phyloP scores from a whole-genome alignment of 768 basidiomycete species.

The Mycena metata region DNA sequence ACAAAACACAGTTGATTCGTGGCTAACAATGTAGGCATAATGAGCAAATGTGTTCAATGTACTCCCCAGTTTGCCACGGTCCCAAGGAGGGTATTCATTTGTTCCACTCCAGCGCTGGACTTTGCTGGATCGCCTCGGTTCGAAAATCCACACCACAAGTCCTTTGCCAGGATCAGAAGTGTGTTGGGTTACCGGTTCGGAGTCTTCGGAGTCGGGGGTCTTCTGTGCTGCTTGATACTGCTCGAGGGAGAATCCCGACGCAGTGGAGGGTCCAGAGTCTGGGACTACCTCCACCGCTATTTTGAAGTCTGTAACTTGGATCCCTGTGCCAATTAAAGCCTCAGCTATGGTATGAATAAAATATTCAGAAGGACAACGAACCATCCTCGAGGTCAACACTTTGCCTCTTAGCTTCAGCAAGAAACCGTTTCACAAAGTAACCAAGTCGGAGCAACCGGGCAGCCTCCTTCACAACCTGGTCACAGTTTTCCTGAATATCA shows the following conservation, averaged over 20 bases:
- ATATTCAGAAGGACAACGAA: not conserved
- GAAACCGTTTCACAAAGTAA: constrained; percentile 9
- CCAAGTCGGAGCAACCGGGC: not conserved
- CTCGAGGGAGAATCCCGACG: constrained; percentile 21
- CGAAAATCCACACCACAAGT: constrained; percentile 20
- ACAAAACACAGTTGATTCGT: constrained; percentile 8
- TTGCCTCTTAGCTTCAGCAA: constrained; percentile 16
- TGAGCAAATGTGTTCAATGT: constrained; percentile 23
- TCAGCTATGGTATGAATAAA: not conserved
- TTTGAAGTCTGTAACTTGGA: constrained; percentile 13
- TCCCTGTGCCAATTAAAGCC: too few species aligned
- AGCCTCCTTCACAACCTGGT: constrained; percentile 10
- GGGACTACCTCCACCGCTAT: constrained; percentile 12
- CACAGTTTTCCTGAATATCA: constrained; percentile 18
- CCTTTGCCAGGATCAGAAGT: not conserved
- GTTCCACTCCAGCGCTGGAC: constrained; percentile 28
- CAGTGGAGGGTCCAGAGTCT: constrained; percentile 6
- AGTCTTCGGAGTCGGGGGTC: not conserved
- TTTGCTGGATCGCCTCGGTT: constrained; percentile 20
- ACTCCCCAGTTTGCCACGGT: constrained; percentile 3
- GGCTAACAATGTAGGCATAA: constrained; percentile 14
- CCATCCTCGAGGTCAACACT: constrained; percentile 13
- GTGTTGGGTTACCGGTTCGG: not conserved
- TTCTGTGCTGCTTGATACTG: constrained; percentile 6
- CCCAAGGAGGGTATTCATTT: constrained; percentile 28